Conservation (phyloP, 2,329 filamentous ascomycete genomes). For the Hymenoscyphus scutula region DNA sequence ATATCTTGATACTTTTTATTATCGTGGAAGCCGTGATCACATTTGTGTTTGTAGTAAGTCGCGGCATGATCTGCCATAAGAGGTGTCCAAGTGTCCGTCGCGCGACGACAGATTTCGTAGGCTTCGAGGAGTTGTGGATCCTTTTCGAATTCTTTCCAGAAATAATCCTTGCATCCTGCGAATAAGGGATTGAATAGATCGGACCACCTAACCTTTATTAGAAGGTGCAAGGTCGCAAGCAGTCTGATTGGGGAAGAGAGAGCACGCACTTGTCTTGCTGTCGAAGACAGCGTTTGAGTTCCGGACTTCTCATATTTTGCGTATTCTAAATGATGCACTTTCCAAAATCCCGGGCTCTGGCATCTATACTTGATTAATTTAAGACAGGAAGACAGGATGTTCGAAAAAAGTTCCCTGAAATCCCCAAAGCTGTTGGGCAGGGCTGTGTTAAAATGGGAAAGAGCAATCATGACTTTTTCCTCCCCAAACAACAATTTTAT, state of each 20-base stretch:
- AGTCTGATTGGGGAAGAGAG: background rate
- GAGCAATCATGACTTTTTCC: background rate
- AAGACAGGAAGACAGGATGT: background rate
- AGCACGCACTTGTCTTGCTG: background rate
- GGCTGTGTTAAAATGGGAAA: background rate
- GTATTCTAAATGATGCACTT: background rate
- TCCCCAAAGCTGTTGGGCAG: background rate
- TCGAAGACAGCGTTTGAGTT: background rate
- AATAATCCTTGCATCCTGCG: background rate
- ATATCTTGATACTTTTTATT: background rate
- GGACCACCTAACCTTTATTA: background rate
- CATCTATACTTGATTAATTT: background rate
- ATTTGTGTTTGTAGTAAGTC: background rate
- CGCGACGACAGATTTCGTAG: background rate
- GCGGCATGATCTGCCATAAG: background rate
- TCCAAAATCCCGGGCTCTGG: background rate
- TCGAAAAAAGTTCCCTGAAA: background rate
- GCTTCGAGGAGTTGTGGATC: background rate
- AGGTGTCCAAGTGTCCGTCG: background rate
- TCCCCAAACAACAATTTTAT: background rate
- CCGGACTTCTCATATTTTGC: background rate
- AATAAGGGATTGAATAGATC: background rate
- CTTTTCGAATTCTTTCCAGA: background rate
- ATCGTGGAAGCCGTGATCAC: background rate
- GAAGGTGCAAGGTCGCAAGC: conserved; percentile 46